Base-by-base conservation (phyloP, 257 asterid species). In the Ajuga chamaepitys region DNA sequence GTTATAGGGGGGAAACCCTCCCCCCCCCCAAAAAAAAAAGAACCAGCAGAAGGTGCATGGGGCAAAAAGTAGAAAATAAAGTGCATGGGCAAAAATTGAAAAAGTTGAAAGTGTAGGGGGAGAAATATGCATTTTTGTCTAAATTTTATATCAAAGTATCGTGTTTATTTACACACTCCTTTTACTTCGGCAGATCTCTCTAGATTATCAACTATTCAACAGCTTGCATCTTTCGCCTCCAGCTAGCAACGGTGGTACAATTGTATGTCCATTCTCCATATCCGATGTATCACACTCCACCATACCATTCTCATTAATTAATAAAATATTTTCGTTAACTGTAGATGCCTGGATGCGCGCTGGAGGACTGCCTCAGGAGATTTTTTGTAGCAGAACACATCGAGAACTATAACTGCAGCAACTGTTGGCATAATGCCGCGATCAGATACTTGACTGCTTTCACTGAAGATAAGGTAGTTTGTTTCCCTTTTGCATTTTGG, bases 391-490 rank as follows among this genome's bases (percentile, higher is more conserved):
- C 94, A 0, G 99, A 93, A 75, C 80, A 69, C 68, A 71, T 89
- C 10, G 89, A 89, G 65, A 80, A 84, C 71, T 89, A 93, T 72
- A 75, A 72, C 77, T 93, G 99, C 78, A 81, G 77, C 78, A 86
- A 84, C 66, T 93, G 96, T 79, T 93, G 99, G 99, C 99, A 93
- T 83, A 75, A 40, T 60, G 92, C 88, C 61, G 96, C 97, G 58
- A 63, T 81, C 21, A 77, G 80, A 68, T 93, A 84, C 69, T 59
- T 82, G 66, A 77, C 84, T 14, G 25, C 62, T 68, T 70, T 75
- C 4, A 37, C 72, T 18, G 75, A 82, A 74, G 77, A 77, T 70
- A 80, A 84, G 96, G 97, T 93, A 72, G 45, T 21, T 60, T 30
- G 5, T 5, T 71, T 58, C 14, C 40, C 30, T 56, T 64, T 35